These are phyloP conservation scores for Cryptosporidium viatorum DNA, from an alignment of 169 alveolate species.

Conservation along the genomic window DNA sequence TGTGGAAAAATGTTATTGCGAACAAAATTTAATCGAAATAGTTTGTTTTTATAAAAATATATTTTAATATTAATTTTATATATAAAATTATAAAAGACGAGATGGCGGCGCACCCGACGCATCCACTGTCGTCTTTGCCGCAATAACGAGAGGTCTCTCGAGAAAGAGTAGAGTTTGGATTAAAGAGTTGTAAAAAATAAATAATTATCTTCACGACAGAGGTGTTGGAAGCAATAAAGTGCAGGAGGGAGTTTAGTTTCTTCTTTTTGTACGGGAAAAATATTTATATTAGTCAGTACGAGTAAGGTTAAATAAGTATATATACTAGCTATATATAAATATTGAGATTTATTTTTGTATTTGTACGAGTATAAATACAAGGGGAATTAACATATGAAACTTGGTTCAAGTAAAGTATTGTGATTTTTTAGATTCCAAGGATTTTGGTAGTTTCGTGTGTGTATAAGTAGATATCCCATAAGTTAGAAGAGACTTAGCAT, in stretches of 20 bases:
- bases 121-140: slow-evolving; percentile 40
- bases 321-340: slow-evolving; percentile 43
- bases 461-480: slow-evolving; percentile 75
- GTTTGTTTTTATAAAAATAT: neutral
- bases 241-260: slow-evolving; percentile 59
- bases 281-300: slow-evolving; percentile 21
- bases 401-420: slow-evolving; percentile 69
- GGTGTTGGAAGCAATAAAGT: slow-evolving; percentile 35
- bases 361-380: slow-evolving; percentile 33
- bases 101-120: slow-evolving; percentile 37
- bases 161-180: slow-evolving; percentile 31
- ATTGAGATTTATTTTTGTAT: slow-evolving; percentile 41
- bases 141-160: slow-evolving; percentile 73
- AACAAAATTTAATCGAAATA: neutral
- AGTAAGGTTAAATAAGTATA: slow-evolving; percentile 32
- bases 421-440: slow-evolving; percentile 71
- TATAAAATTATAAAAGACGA: neutral
- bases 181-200: neutral
- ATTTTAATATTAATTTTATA: neutral
- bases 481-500: slow-evolving; percentile 77
- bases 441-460: slow-evolving; percentile 76
- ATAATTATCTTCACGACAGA: slow-evolving; percentile 23
- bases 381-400: slow-evolving; percentile 43
- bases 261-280: slow-evolving; percentile 34
- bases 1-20: neutral